phyloP scores from a whole-genome alignment of 495 filamentous ascomycete species.

The Aspergillus egyptiacus region DNA sequence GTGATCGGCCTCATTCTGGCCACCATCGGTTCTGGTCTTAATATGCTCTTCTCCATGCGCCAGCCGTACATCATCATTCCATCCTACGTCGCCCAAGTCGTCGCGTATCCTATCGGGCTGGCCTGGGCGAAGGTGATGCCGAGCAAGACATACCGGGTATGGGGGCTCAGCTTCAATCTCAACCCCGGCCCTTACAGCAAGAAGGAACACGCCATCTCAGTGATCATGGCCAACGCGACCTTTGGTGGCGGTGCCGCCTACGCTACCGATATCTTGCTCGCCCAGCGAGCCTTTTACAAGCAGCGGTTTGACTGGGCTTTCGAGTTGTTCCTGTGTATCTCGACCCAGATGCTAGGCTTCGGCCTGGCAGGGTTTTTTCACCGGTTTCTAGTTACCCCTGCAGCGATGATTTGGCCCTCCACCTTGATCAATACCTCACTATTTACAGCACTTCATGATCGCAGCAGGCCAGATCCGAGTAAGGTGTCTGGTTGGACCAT shows the following conservation, averaged over 20 bases:
- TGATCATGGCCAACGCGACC: slow-evolving; percentile 58
- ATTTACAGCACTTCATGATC: slow-evolving; percentile 68
- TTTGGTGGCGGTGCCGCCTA: slow-evolving; percentile 55
- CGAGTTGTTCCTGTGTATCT: slow-evolving; percentile 61
- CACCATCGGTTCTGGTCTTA: slow-evolving; percentile 60
- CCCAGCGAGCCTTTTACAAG: slow-evolving; percentile 61
- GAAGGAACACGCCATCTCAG: slow-evolving; percentile 68
- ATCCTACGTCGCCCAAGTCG: slow-evolving; percentile 62
- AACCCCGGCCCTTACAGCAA: slow-evolving; percentile 72
- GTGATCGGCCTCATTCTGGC: slow-evolving; percentile 61
- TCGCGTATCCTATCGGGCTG: slow-evolving; percentile 62
- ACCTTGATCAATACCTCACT: slow-evolving; percentile 59
- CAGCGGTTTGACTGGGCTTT: slow-evolving; percentile 62
- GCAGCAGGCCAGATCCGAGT: slow-evolving; percentile 48
- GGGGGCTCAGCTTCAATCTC: slow-evolving; percentile 51
- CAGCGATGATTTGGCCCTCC: slow-evolving; percentile 71
- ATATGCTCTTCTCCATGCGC: slow-evolving; percentile 66
- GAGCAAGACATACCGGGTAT: slow-evolving; percentile 42
- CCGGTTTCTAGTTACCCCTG: slow-evolving; percentile 54
- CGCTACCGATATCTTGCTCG: slow-evolving; percentile 60
- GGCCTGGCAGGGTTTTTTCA: slow-evolving; percentile 65
- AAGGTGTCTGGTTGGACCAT: slow-evolving; percentile 60
- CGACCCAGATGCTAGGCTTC: slow-evolving; percentile 66
- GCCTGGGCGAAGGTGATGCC: slow-evolving; percentile 52
- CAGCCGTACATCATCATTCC: slow-evolving; percentile 61